A percentile compares a stretch with the other conserved stretches of the same genome.
These are phyloP conservation scores for Paracorniculantispora psalliotae DNA, from an alignment of 2,329 filamentous ascomycete species.

Conservation along the genomic window DNA sequence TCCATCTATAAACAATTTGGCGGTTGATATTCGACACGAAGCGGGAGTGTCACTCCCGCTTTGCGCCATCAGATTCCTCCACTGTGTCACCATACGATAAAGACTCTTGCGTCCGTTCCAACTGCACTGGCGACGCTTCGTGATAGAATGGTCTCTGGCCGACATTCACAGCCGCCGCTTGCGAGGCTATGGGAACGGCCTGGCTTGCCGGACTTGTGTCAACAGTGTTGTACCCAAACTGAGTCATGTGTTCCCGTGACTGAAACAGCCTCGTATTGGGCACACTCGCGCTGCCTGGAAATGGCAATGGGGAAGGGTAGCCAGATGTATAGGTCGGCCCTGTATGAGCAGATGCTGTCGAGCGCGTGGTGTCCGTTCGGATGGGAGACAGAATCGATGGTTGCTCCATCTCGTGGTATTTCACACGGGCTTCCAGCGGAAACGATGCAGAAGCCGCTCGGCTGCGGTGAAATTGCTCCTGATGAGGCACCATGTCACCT, in stretches of 20 bases:
- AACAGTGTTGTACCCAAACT: not conserved
- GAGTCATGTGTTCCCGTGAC: conserved; percentile 1
- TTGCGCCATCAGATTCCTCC: not conserved
- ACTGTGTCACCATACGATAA: not conserved
- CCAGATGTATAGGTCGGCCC: not conserved
- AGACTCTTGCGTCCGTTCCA: not conserved
- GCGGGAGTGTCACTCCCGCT: not conserved
- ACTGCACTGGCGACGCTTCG: not conserved
- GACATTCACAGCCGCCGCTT: not conserved
- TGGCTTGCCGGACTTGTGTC: not conserved
- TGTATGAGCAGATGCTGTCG: not conserved
- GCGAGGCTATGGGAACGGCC: not conserved
- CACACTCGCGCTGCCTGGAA: not conserved
- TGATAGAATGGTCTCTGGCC: not conserved
- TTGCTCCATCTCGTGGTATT: not conserved
- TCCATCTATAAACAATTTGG: not conserved
- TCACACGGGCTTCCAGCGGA: not conserved
- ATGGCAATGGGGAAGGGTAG: not conserved
- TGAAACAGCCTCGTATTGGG: not conserved
- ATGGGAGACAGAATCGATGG: conserved; percentile 6
- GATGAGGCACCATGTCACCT: conserved; percentile 2
- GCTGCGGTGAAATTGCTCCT: conserved; percentile 4
- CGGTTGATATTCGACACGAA: not conserved
- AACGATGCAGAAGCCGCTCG: conserved; percentile 4
- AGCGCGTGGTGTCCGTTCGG: not conserved